These are phyloP conservation scores for Prosopis cineraria DNA, from an alignment of 306 rosid genomes.

Conservation along the genomic window DNA sequence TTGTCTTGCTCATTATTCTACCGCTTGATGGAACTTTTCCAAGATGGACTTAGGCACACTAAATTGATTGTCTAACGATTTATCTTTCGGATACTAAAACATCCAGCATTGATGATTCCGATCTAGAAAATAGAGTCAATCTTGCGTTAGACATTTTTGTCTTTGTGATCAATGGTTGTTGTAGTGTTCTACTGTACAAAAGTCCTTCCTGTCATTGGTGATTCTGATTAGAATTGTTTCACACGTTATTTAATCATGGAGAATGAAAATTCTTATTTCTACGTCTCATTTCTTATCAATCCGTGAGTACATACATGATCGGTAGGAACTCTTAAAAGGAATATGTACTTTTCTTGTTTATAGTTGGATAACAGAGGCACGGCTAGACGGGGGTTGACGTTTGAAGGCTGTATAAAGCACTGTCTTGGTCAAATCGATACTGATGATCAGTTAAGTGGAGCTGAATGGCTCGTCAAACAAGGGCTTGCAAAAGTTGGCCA, in stretches of 20 bases:
- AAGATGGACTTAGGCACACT: neutral
- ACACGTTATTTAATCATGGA: neutral
- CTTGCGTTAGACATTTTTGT: too few relatives aligned
- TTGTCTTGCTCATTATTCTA: neutral
- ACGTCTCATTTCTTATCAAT: slow-evolving; percentile 7
- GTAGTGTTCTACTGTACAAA: slow-evolving; percentile 24
- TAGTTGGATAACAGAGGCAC: slow-evolving; percentile 97
- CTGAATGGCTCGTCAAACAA: slow-evolving; percentile 81
- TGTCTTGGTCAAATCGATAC: slow-evolving; percentile 79
- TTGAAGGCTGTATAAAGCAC: slow-evolving; percentile 74
- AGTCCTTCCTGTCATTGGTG: neutral
- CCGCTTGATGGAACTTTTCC: too few relatives aligned
- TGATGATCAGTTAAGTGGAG: slow-evolving; percentile 87
- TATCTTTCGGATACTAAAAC: neutral
- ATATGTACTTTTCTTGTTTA: slow-evolving; percentile 27
- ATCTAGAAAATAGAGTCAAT: too few relatives aligned
- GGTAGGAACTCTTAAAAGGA: slow-evolving; percentile 6
- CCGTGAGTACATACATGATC: neutral
- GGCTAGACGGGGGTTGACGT: slow-evolving; percentile 86
- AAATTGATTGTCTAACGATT: slow-evolving; percentile 16
- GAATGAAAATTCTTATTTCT: neutral
- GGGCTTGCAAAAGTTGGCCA: slow-evolving; percentile 78
- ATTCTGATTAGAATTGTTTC: neutral
- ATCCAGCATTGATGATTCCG: neutral
- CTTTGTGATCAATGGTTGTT: too few relatives aligned